phyloP scores from a whole-genome alignment of 106 monocot genomes.

The Allium cepa region DNA sequence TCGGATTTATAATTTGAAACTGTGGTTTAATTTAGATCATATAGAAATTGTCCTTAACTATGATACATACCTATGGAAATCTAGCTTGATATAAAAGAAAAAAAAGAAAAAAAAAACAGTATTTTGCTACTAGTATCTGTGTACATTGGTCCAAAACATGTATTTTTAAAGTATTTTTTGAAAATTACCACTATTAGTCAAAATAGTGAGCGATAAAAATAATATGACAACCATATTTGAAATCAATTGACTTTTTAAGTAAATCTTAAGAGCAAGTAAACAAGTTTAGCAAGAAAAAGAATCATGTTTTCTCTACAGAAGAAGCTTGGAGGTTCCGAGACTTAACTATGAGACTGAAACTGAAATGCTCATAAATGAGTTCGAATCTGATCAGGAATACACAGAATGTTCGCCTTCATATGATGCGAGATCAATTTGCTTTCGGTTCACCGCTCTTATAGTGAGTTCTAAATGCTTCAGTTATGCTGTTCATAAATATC shows the following conservation, averaged over 20 bases:
- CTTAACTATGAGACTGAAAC: conserved; percentile 17
- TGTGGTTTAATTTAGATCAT: too few species aligned
- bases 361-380: neutral
- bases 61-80: too few species aligned
- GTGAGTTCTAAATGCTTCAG: conserved; percentile 9
- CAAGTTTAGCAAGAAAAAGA: too few species aligned
- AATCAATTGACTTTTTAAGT: neutral
- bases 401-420: conserved; percentile 10
- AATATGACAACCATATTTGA: neutral
- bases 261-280: neutral
- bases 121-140: neutral
- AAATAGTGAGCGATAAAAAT: neutral
- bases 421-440: neutral
- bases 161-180: neutral
- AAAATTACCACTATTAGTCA: too few species aligned
- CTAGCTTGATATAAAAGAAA: too few species aligned
- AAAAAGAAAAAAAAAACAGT: too few species aligned
- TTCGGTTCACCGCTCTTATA: conserved; percentile 12
- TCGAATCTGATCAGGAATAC: conserved; percentile 2
- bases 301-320: conserved; percentile 7
- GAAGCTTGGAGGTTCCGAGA: conserved; percentile 28
- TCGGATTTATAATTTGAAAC: too few species aligned
- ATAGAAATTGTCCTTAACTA: too few species aligned
- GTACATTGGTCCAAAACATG: neutral
- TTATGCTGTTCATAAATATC: neutral